Conservation (phyloP, 192 early-diverging fungal genomes). For the Coemansia sp. region DNA sequence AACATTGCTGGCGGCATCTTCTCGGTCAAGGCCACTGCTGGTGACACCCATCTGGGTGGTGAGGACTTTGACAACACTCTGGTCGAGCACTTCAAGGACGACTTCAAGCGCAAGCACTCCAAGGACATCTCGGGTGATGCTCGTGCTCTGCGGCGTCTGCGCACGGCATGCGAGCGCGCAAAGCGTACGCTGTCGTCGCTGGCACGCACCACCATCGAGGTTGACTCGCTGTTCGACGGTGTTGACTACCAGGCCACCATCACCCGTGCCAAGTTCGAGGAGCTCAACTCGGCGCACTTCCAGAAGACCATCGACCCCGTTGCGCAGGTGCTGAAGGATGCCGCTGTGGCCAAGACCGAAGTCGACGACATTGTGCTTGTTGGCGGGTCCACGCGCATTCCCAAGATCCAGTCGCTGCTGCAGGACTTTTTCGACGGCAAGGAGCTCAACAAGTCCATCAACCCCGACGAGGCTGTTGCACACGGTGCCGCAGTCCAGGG, state of each 20-base stretch:
- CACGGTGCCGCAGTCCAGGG: constrained; percentile 92
- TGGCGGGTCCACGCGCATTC: constrained; percentile 92
- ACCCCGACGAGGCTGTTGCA: constrained; percentile 95
- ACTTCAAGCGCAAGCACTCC: constrained; percentile 69
- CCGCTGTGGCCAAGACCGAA: constrained; percentile 71
- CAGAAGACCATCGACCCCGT: constrained; percentile 71
- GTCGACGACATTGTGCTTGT: constrained; percentile 82
- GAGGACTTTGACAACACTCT: constrained; percentile 77
- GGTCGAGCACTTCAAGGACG: constrained; percentile 58
- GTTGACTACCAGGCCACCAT: constrained; percentile 73
- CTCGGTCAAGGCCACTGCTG: constrained; percentile 76
- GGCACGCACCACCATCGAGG: constrained; percentile 68
- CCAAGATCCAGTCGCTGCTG: constrained; percentile 83
- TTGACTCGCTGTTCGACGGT: constrained; percentile 77
- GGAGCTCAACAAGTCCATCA: constrained; percentile 83
- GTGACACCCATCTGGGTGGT: constrained; percentile 84
- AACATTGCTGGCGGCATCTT: constrained; percentile 77
- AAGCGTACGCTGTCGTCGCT: constrained; percentile 77
- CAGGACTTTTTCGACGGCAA: constrained; percentile 79
- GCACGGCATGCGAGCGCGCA: constrained; percentile 73
- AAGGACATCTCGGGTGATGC: constrained; percentile 72
- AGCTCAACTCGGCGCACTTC: constrained; percentile 68
- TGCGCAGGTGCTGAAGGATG: constrained; percentile 73
- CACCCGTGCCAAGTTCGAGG: constrained; percentile 81
- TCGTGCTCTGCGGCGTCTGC: constrained; percentile 73